A percentile compares a stretch with the other conserved stretches of the same genome.
phyloP scores from a whole-genome alignment of 306 rosid species.

The Citrullus colocynthis region DNA sequence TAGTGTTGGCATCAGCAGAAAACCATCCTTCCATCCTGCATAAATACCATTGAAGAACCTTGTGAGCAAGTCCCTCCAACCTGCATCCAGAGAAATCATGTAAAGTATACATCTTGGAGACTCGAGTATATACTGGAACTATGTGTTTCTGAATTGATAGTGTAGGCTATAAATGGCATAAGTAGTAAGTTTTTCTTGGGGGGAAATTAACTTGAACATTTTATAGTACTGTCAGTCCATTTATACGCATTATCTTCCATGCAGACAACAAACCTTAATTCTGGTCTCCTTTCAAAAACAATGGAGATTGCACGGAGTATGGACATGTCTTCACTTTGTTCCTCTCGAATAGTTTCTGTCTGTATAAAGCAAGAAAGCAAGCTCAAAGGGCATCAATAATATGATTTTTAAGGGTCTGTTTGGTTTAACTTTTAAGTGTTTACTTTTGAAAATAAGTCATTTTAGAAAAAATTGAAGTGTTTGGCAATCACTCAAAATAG shows the following conservation, averaged over 20 bases:
- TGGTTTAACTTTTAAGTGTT: too few relatives aligned
- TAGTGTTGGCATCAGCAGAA: constrained; percentile 89
- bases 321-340: constrained; percentile 61
- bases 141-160: background rate
- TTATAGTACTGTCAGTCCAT: background rate
- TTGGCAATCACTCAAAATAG: too few relatives aligned
- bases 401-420: background rate
- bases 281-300: constrained; percentile 80
- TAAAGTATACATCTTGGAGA: background rate
- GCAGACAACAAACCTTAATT: constrained; percentile 37
- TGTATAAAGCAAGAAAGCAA: constrained; percentile 27
- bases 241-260: background rate
- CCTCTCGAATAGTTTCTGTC: constrained; percentile 58
- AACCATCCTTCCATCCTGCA: constrained; percentile 99
- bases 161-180: background rate
- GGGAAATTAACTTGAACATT: background rate
- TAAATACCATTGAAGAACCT: constrained; percentile 95
- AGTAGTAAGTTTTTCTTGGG: background rate
- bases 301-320: constrained; percentile 60
- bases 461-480: too few relatives aligned
- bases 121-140: background rate
- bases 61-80: constrained; percentile 77
- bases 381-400: constrained; percentile 15
- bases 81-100: constrained; percentile 27
- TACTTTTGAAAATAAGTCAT: too few relatives aligned